Evolutionary conservation across 495 filamentous ascomycete genomes (phyloP).

Genomic region (Aspergillus campestris): DNA sequence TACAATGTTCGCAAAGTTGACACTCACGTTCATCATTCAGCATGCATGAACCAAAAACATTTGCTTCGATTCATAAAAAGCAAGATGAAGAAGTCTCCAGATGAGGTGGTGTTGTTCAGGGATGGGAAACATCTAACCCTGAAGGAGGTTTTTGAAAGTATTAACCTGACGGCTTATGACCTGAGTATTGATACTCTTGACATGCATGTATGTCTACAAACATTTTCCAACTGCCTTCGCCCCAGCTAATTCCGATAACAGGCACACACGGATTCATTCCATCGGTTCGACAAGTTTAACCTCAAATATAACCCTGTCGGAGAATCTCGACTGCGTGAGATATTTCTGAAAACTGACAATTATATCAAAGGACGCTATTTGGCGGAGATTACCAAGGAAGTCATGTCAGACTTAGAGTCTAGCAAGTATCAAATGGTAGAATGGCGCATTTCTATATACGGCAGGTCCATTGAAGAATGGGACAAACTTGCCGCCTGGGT

Average conservation of each 20-base stretch:
- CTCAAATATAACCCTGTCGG: constrained; percentile 97
- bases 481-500: constrained; percentile 97
- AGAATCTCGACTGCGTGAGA: constrained; percentile 87
- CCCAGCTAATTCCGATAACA: constrained; percentile 21
- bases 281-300: constrained; percentile 99
- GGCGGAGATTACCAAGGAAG: constrained; percentile 95
- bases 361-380: constrained; percentile 93
- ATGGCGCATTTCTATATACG: constrained; percentile 97
- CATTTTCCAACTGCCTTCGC: neutral
- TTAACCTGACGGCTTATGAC: constrained; percentile 94
- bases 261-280: constrained; percentile 97
- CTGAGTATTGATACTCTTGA: constrained; percentile 97
- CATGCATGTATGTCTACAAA: constrained; percentile 69
- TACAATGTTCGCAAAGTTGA: constrained; percentile 99
- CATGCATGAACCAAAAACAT: constrained; percentile 99
- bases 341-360: constrained; percentile 98
- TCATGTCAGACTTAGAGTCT: constrained; percentile 94
- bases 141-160: constrained; percentile 90
- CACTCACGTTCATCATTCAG: constrained; percentile 97
- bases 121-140: constrained; percentile 91
- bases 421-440: constrained; percentile 99
- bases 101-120: constrained; percentile 87
- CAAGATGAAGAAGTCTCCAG: constrained; percentile 95
- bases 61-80: constrained; percentile 96
- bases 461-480: constrained; percentile 87